A percentile compares a stretch with the other conserved stretches of the same genome.
These are phyloP conservation scores for Heritiera littoralis DNA, from an alignment of 345 rosid species.

Conservation along the genomic window DNA sequence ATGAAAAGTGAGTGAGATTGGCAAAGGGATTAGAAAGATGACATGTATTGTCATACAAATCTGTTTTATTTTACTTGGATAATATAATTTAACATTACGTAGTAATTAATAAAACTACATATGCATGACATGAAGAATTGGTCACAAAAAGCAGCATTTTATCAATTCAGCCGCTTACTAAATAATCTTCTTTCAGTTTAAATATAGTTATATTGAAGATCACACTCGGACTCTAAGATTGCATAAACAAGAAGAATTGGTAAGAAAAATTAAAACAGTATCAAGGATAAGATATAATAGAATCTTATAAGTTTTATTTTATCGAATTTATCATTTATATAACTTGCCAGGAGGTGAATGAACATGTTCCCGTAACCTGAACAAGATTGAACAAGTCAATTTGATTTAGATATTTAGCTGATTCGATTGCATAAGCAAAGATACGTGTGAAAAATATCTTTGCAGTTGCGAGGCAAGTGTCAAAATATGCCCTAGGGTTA, in stretches of 20 bases:
- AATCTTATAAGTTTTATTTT: no score
- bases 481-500: background rate
- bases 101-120: background rate
- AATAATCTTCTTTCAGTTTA: background rate
- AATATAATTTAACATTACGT: background rate
- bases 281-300: background rate
- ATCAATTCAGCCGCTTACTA: background rate
- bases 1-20: no score
- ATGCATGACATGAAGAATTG: background rate
- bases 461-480: background rate
- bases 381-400: background rate
- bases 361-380: slow-evolving; percentile 9
- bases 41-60: no score
- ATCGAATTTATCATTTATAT: no score
- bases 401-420: background rate
- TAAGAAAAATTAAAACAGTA: background rate
- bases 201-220: background rate
- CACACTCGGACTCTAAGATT: background rate
- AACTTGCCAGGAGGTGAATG: slow-evolving; percentile 10
- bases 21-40: background rate
- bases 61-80: background rate
- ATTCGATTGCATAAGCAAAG: slow-evolving; percentile 8
- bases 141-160: background rate
- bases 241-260: background rate
- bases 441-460: background rate